A percentile compares a stretch with the other conserved stretches of the same genome.
Conservation (phyloP, 768 basidiomycete species). For the Pleurotus ostreatus region DNA sequence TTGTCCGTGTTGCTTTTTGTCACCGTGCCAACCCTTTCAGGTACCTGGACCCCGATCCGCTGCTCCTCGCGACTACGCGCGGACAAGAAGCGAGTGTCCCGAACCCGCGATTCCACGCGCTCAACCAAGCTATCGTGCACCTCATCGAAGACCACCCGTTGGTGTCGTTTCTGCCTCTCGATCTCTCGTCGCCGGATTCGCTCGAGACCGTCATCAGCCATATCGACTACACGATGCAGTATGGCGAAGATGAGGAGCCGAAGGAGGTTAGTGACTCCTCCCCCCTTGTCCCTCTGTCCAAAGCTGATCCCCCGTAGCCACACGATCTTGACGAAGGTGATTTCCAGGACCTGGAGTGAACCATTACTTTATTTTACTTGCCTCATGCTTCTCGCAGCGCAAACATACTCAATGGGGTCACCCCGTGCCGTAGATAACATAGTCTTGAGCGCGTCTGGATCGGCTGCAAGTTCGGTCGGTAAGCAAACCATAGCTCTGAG, state of each 20-base stretch:
- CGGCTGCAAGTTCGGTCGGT: too few species aligned
- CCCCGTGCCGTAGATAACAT: too few species aligned
- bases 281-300: not conserved
- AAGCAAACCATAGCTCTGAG: too few species aligned
- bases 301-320: slow-evolving; percentile 46
- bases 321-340: slow-evolving; percentile 93
- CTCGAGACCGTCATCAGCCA: slow-evolving; percentile 90
- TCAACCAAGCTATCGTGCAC: slow-evolving; percentile 94
- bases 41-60: slow-evolving; percentile 94
- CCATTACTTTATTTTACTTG: not conserved
- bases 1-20: not conserved
- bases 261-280: slow-evolving; percentile 60
- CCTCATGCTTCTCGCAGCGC: too few species aligned
- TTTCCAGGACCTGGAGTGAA: slow-evolving; percentile 69
- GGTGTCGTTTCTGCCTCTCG: slow-evolving; percentile 93
- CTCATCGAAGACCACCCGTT: slow-evolving; percentile 99
- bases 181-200: slow-evolving; percentile 86
- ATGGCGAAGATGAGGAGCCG: slow-evolving; percentile 97
- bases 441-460: too few species aligned
- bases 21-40: slow-evolving; percentile 28
- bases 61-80: slow-evolving; percentile 66
- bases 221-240: slow-evolving; percentile 98
- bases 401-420: too few species aligned
- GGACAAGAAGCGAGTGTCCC: slow-evolving; percentile 50
- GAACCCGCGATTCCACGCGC: slow-evolving; percentile 85